Evolutionary conservation across 1,284 basidiomycete species (phyloP), one percentile per base, ranked within the genome.

Genomic region (Leccinum holopus): DNA sequence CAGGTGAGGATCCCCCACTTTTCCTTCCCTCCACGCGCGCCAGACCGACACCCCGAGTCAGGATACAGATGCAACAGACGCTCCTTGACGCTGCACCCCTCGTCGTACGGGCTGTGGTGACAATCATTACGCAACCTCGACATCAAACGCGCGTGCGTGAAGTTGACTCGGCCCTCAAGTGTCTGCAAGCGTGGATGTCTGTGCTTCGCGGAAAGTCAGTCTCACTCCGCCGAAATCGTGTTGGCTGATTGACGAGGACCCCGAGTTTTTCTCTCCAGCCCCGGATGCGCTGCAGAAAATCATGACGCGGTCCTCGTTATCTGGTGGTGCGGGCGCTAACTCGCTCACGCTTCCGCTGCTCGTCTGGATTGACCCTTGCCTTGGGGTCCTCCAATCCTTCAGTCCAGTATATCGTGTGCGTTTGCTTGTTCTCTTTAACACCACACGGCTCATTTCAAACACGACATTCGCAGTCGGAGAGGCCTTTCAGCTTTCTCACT

Each of bases 311-410:
- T 92, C 92, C 1, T 81, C 90, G 1, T 80, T 94, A 57, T 81
- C 87, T 1, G 85, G 87, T 65, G 91, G 92, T 1, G 83, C 88
- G 5, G 92, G 89, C 0, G 82, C 82, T 11, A 84, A 84, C 65
- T 83, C 87, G 3, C 80, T 95, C 33, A 94, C 93, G 0, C 91
- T 95, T 70, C 94, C 94, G 1, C 76, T 96, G 8, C 77, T 96
- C 21, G 77, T 87, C 2, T 96, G 92, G 91, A 74, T 88, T 1
- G 81, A 86, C 55, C 75, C 76, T 0, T 28, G 25, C 25, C 25
- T 28, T 81, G 82, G 55, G 91, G 89, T 2, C 70, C 66, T 32
- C 74, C 55, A 10, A 85, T 91, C 35, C 79, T 90, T 25, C 80
- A 84, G 35, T 70, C 76, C 3, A 82, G 80, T 6, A 65, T 84